Conservation (phyloP, 306 rosid species). For the Lathyrus aphaca region DNA sequence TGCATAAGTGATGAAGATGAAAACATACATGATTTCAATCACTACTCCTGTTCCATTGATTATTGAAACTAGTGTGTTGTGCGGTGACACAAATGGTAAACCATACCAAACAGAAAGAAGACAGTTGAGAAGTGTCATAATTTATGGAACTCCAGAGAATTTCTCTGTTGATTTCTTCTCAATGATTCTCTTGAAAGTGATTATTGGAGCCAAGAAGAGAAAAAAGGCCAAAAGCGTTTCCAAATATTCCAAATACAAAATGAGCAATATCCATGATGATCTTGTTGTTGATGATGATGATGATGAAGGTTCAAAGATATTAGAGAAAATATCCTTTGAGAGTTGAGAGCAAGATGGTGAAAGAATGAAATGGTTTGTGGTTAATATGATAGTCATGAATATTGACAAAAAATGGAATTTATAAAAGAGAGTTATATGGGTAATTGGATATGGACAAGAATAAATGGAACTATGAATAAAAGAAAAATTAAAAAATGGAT, state of each 20-base stretch:
- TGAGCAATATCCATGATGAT: constrained; percentile 10
- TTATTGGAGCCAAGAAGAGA: constrained; percentile 83
- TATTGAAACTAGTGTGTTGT: constrained; percentile 70
- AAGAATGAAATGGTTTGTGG: constrained; percentile 5
- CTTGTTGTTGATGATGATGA: neutral
- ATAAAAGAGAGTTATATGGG: no score
- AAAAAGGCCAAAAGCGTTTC: constrained; percentile 78
- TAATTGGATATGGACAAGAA: no score
- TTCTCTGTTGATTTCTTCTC: constrained; percentile 60
- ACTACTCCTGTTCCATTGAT: constrained; percentile 74
- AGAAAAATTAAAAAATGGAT: no score
- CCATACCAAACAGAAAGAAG: constrained; percentile 96
- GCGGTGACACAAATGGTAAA: constrained; percentile 72
- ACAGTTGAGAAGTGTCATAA: constrained; percentile 83
- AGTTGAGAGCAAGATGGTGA: neutral
- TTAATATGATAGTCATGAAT: no score
- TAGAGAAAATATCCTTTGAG: constrained; percentile 17
- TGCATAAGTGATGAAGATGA: constrained; percentile 56
- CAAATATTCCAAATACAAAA: constrained; percentile 64
- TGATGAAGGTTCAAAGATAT: neutral
- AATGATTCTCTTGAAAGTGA: constrained; percentile 77
- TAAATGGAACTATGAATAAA: no score
- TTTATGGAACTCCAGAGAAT: constrained; percentile 86
- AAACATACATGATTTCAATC: constrained; percentile 64
- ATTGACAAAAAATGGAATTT: no score